Percentiles rank a stretch among this genome's conserved stretches.
Evolutionary conservation across 2,329 filamentous ascomycete species (phyloP).

Genomic region (Penicillium verrucosum): DNA sequence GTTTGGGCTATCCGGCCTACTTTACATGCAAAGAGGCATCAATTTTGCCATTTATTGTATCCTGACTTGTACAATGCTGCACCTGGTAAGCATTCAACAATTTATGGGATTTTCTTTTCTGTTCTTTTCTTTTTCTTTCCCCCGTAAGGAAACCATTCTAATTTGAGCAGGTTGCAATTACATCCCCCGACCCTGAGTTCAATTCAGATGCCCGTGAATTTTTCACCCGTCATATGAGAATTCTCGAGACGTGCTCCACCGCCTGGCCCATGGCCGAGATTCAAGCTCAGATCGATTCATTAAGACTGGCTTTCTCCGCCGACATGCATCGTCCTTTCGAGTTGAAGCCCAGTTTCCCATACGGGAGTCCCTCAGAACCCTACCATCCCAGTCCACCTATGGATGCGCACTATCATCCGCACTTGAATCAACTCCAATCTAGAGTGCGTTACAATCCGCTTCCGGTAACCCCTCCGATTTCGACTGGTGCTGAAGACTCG

Average conservation of each 20-base stretch:
- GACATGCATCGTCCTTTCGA: conserved; percentile 82
- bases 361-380: conserved; percentile 70
- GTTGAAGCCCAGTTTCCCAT: conserved; percentile 81
- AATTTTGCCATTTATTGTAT: conserved; percentile 95
- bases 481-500: conserved; percentile 66
- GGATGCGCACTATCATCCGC: conserved; percentile 49
- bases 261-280: conserved; percentile 88
- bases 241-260: conserved; percentile 78
- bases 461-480: conserved; percentile 78
- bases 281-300: conserved; percentile 81
- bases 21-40: conserved; percentile 90
- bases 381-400: conserved; percentile 61
- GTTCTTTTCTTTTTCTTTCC: no score
- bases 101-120: not conserved
- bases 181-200: conserved; percentile 85
- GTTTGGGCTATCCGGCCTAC: conserved; percentile 74
- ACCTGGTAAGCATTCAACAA: conserved; percentile 66
- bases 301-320: conserved; percentile 87
- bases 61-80: conserved; percentile 86
- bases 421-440: conserved; percentile 45
- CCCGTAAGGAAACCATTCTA: not conserved
- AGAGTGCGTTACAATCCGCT: conserved; percentile 55
- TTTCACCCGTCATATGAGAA: conserved; percentile 90
- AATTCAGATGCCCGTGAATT: conserved; percentile 81
- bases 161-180: conserved; percentile 73